Evolutionary conservation across 129 eudicot species (phyloP).

Genomic region (Escallonia rubra): DNA sequence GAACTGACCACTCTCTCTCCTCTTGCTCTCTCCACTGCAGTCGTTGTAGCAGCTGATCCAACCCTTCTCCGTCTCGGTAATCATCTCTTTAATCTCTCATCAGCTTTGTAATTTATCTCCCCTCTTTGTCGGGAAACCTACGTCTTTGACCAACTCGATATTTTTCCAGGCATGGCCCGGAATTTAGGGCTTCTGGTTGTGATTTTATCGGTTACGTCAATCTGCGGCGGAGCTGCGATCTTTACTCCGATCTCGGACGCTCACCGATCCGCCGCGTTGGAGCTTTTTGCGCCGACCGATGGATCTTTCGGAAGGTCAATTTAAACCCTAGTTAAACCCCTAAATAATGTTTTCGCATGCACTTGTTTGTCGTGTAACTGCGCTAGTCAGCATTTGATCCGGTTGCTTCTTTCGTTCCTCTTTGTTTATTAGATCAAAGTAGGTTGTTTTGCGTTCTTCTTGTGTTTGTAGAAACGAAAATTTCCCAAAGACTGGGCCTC

Average conservation of each 20-base stretch:
- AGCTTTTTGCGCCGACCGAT: slow-evolving; percentile 36
- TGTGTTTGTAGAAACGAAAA: too few relatives aligned
- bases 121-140: too few relatives aligned
- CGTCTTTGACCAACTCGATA: background rate
- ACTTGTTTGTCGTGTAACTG: too few relatives aligned
- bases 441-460: too few relatives aligned
- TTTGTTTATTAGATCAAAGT: too few relatives aligned
- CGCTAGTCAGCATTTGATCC: too few relatives aligned
- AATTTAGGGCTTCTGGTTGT: slow-evolving; percentile 43
- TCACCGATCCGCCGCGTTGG: slow-evolving; percentile 75
- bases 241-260: slow-evolving; percentile 64
- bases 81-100: too few relatives aligned
- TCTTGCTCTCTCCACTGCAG: background rate
- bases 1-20: background rate
- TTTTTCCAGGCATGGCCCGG: slow-evolving; percentile 50
- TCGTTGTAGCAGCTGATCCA: background rate
- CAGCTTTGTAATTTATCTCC: too few relatives aligned
- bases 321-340: slow-evolving; percentile 27
- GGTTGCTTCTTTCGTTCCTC: too few relatives aligned
- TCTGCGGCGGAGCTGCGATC: slow-evolving; percentile 50
- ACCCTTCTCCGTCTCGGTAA: too few relatives aligned
- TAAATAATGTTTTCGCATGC: too few relatives aligned
- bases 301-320: slow-evolving; percentile 62
- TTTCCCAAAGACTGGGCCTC: too few relatives aligned
- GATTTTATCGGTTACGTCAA: slow-evolving; percentile 33